Percentiles rank a stretch among this genome's conserved stretches.
Evolutionary conservation across 306 rosid species (phyloP).

Genomic region (Chamaecrista fasciculata): DNA sequence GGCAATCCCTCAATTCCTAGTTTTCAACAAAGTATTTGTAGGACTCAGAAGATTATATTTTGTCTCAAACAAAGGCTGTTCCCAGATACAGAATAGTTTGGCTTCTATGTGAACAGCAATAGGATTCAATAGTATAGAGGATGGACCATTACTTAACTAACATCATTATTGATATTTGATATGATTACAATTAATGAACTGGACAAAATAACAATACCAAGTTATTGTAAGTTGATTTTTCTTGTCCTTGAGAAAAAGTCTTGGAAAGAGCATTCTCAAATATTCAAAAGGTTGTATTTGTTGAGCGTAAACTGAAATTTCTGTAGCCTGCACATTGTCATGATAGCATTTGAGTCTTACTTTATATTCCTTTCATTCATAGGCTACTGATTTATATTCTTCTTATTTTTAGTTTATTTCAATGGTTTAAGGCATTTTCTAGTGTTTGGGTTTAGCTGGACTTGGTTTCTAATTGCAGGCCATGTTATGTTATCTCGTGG

Average conservation of each 20-base stretch:
- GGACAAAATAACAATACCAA: background rate
- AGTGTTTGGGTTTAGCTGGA: background rate
- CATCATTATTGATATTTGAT: background rate
- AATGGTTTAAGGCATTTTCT: background rate
- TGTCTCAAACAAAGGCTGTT: background rate
- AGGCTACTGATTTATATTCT: background rate
- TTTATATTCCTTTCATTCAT: background rate
- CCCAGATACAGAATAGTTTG: background rate
- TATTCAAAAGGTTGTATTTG: background rate
- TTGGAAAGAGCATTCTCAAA: background rate
- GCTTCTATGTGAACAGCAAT: background rate
- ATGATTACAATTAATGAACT: background rate
- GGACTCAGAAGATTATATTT: background rate
- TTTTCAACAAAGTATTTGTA: background rate
- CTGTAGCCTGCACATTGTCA: background rate
- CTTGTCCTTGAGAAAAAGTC: background rate
- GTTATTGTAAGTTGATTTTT: slow-evolving; percentile 5
- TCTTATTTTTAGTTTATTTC: background rate
- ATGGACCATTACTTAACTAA: background rate
- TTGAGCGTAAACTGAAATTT: background rate
- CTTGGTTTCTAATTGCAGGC: slow-evolving; percentile 3
- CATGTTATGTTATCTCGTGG: background rate
- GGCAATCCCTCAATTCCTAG: background rate
- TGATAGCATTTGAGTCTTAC: background rate
- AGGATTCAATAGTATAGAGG: background rate